A percentile compares a stretch with the other conserved stretches of the same genome.
Evolutionary conservation across 2,329 filamentous ascomycete species (phyloP).

Genomic region (Ophiostoma sp.): DNA sequence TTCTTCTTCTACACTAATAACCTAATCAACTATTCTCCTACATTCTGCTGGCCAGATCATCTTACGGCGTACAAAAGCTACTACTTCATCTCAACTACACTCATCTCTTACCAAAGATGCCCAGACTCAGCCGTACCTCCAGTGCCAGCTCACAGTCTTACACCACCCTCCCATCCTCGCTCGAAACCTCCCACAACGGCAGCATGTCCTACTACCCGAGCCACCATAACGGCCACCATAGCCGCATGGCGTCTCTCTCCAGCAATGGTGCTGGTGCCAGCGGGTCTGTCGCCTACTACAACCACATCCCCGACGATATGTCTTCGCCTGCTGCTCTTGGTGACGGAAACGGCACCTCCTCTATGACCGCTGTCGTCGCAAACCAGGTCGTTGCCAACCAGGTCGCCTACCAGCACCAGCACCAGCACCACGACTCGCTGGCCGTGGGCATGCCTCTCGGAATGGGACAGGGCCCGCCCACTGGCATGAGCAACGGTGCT

Average conservation of each 20-base stretch:
- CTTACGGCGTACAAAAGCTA: not conserved
- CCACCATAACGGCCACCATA: not conserved
- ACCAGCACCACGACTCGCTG: constrained; percentile 30
- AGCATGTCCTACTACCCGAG: constrained; percentile 34
- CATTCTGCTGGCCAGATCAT: not conserved
- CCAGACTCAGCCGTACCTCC: constrained; percentile 31
- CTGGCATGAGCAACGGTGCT: constrained; percentile 2
- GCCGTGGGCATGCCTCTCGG: constrained; percentile 33
- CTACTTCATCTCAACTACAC: constrained; percentile 21
- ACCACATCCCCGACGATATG: constrained; percentile 28
- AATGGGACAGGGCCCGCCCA: constrained; percentile 22
- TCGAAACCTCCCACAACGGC: constrained; percentile 25
- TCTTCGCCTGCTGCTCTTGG: constrained; percentile 25
- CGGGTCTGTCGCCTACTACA: constrained; percentile 30
- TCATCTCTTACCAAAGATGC: constrained; percentile 29
- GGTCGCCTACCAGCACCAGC: constrained; percentile 25
- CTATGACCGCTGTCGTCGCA: constrained; percentile 25
- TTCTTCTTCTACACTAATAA: not conserved
- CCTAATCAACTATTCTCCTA: not conserved
- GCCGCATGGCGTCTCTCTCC: constrained; percentile 1
- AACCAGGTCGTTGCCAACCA: constrained; percentile 20
- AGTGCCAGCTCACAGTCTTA: constrained; percentile 30
- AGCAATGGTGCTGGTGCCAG: not conserved
- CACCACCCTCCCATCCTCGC: constrained; percentile 27
- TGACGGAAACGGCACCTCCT: not conserved